These are phyloP conservation scores for Pyrenochaeta sp. DNA, from an alignment of 2,329 filamentous ascomycete species.

Conservation along the genomic window DNA sequence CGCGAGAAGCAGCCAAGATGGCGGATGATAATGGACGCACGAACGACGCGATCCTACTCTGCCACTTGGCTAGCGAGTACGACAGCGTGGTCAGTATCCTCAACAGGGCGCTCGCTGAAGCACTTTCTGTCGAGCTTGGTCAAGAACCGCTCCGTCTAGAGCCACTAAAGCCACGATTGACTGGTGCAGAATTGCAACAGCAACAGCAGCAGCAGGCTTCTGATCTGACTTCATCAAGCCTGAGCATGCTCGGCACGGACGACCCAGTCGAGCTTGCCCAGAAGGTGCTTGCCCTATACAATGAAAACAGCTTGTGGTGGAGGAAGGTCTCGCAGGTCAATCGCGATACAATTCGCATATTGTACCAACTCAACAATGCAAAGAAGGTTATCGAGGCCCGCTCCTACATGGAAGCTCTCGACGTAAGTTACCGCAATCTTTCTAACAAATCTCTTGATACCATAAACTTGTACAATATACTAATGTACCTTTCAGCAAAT, in stretches of 20 bases:
- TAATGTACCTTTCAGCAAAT: constrained; percentile 67
- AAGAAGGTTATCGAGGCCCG: constrained; percentile 67
- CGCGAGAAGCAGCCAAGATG: constrained; percentile 87
- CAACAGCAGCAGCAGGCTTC: constrained; percentile 39
- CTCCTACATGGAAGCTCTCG: constrained; percentile 68
- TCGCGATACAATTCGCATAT: constrained; percentile 65
- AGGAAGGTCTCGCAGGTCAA: constrained; percentile 66
- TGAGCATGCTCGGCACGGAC: constrained; percentile 73
- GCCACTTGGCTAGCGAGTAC: constrained; percentile 94
- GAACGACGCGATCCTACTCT: constrained; percentile 92
- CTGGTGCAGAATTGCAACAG: constrained; percentile 40
- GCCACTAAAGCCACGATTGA: constrained; percentile 76
- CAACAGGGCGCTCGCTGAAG: constrained; percentile 88
- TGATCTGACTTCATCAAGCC: constrained; percentile 51
- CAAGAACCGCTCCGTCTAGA: constrained; percentile 80
- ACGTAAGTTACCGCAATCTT: constrained; percentile 60
- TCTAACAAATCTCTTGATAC: too few relatives aligned
- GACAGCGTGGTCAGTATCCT: constrained; percentile 92
- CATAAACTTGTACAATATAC: neutral
- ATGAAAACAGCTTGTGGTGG: constrained; percentile 67
- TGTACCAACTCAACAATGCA: constrained; percentile 68
- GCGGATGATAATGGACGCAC: constrained; percentile 94
- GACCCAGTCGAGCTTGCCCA: constrained; percentile 70
- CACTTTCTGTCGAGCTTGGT: constrained; percentile 84
- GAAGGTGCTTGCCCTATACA: constrained; percentile 70